These are phyloP conservation scores for Phytophthora brassicae DNA, from an alignment of 352 stramenopile genomes.

Conservation along the genomic window DNA sequence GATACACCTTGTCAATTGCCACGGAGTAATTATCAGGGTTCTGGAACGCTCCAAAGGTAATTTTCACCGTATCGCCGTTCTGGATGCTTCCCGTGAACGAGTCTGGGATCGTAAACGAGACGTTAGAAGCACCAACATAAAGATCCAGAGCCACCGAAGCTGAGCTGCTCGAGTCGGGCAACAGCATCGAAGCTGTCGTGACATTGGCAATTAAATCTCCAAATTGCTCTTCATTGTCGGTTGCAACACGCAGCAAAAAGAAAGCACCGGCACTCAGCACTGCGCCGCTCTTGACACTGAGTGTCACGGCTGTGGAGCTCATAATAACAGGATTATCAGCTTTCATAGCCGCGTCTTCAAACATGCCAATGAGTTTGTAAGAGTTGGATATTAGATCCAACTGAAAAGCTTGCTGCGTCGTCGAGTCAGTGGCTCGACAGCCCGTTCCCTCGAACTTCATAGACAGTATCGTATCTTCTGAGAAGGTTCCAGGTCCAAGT, in stretches of 20 bases:
- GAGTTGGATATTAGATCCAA: conserved; percentile 51
- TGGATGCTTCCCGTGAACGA: conserved; percentile 60
- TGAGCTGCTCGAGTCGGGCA: conserved; percentile 27
- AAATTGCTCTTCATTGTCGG: conserved; percentile 58
- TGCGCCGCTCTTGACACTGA: conserved; percentile 62
- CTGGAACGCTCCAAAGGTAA: conserved; percentile 63
- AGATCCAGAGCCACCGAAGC: conserved; percentile 45
- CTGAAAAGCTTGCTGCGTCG: conserved; percentile 53
- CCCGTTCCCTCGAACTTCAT: conserved; percentile 61
- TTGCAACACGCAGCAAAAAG: conserved; percentile 70
- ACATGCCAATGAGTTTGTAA: conserved; percentile 61
- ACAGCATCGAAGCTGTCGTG: conserved; percentile 41
- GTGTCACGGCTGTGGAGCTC: conserved; percentile 49
- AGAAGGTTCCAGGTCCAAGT: conserved; percentile 55
- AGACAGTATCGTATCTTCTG: conserved; percentile 48
- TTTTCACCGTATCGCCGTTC: conserved; percentile 70
- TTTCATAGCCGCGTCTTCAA: conserved; percentile 53
- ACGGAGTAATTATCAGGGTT: conserved; percentile 67
- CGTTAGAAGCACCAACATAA: conserved; percentile 53
- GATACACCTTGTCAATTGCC: conserved; percentile 63
- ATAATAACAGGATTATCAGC: conserved; percentile 52
- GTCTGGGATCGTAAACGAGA: conserved; percentile 77
- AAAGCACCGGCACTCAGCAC: conserved; percentile 58
- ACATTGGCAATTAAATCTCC: conserved; percentile 57
- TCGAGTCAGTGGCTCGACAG: conserved; percentile 33